Conservation (phyloP, 768 basidiomycete species). For the Lactifluus echinatus region DNA sequence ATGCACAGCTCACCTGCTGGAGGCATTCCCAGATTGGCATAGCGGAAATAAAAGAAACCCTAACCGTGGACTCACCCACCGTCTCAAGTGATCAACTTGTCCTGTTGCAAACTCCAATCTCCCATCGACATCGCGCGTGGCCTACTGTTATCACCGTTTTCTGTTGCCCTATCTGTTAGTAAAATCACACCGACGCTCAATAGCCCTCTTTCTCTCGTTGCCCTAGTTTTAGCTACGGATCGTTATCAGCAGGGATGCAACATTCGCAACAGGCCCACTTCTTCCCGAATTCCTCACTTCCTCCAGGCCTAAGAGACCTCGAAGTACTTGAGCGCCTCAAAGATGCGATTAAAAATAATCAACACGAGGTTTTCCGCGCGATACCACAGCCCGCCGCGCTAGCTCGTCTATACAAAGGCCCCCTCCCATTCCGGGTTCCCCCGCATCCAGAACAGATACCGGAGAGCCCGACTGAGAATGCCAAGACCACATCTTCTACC, state of each 20-base stretch:
- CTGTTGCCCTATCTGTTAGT: background rate
- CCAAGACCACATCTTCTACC: background rate
- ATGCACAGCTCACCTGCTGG: background rate
- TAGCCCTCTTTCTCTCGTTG: constrained; percentile 24
- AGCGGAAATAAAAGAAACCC: constrained; percentile 48
- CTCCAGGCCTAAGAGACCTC: constrained; percentile 56
- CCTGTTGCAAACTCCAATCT: background rate
- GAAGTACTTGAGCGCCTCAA: constrained; percentile 72
- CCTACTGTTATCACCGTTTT: background rate
- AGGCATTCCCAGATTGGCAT: constrained; percentile 39
- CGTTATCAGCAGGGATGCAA: constrained; percentile 1
- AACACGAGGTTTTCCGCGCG: constrained; percentile 64
- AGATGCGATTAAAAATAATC: constrained; percentile 56
- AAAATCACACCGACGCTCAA: constrained; percentile 20
- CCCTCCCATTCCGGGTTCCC: constrained; percentile 27
- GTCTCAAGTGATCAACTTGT: background rate
- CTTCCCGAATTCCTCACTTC: constrained; percentile 24
- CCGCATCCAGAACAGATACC: constrained; percentile 32
- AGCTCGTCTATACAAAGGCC: constrained; percentile 55
- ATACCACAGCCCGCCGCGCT: constrained; percentile 57
- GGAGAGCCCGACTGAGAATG: constrained; percentile 12
- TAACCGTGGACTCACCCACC: constrained; percentile 52
- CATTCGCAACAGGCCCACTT: constrained; percentile 13
- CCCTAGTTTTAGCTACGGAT: constrained; percentile 19
- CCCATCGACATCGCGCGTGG: background rate